Conservation (phyloP, 192 early-diverging fungal genomes). For the Pilaira anomala region DNA sequence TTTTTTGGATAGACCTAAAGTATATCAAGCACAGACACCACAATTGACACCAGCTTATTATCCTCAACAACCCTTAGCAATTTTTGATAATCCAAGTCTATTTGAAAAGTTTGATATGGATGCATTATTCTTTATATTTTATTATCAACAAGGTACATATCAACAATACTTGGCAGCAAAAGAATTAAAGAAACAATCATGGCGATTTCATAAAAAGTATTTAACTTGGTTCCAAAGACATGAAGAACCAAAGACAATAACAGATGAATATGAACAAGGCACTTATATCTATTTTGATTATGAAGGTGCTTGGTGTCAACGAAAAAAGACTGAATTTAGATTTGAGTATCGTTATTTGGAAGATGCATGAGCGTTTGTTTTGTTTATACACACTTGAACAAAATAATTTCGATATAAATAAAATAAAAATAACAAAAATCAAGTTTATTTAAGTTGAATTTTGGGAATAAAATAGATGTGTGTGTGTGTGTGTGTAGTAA, state of each 20-base stretch:
- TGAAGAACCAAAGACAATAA: conserved; percentile 94
- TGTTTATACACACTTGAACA: neutral
- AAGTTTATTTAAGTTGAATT: too few relatives aligned
- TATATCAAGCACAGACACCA: conserved; percentile 72
- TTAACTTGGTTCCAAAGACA: conserved; percentile 98
- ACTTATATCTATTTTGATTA: conserved; percentile 99
- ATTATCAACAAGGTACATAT: conserved; percentile 94
- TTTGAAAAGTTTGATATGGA: conserved; percentile 93
- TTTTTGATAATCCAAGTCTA: conserved; percentile 80
- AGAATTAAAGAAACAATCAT: conserved; percentile 94
- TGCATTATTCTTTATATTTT: conserved; percentile 97
- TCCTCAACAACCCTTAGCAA: conserved; percentile 77
- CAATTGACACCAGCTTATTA: conserved; percentile 89
- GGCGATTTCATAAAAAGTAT: conserved; percentile 99
- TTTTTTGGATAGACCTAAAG: conserved; percentile 65
- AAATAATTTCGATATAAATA: neutral
- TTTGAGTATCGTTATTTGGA: conserved; percentile 35
- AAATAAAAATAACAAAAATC: neutral
- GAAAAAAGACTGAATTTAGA: conserved; percentile 92
- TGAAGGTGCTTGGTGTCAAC: conserved; percentile 94
- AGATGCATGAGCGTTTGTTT: conserved; percentile 21
- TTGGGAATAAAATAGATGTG: too few relatives aligned
- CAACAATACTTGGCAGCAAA: conserved; percentile 95
- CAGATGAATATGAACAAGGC: conserved; percentile 96
- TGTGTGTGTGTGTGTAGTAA: too few relatives aligned